Evolutionary conservation across 2,329 filamentous ascomycete genomes (phyloP), one percentile per base, ranked within the genome.

Genomic region (Dichotomopilus funicola): DNA sequence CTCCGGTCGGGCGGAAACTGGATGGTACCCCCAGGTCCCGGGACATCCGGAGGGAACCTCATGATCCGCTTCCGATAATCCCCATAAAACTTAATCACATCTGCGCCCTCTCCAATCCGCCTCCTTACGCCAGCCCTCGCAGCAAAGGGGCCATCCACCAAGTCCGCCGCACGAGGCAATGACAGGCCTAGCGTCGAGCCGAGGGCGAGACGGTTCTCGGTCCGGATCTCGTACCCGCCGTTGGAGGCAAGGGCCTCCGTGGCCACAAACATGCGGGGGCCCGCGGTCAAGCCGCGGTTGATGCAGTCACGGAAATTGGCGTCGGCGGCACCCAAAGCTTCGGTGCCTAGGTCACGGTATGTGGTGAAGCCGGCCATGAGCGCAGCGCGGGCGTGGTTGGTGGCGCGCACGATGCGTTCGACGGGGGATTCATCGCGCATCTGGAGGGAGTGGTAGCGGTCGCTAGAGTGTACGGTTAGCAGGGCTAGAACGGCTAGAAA

Each of bases 361-460:
- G 79, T 82, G 0, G 79, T 85, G 68, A 78, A 83, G 6, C 81
- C 81, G 0, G 80, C 78, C 19, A 78, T 67, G 8, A 85, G 70
- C 1, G 78, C 80, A 0, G 72, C 71, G 45, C 75, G 76, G 57
- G 73, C 74, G 59, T 81, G 76, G 57, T 81, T 78, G 6, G 76
- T 75, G 0, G 77, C 76, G 13, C 81, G 76, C 48, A 84, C 73
- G 31, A 76, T 72, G 27, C 80, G 71, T 62, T 85, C 81, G 6
- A 81, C 73, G n/a, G 79, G 66, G 54, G 77, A 79, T 61, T 83
- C 79, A 58, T 83, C 79, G 38, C 80, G 76, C 67, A 81, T 78
- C 63, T 84, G 81, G 41, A 76, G 65, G 4, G 71, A 58, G 5
- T 71, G 65, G 5, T 68, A 57, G 7, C 71, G 69, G 55, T 77